Evolutionary conservation across 345 rosid genomes (phyloP).

Genomic region (Eucalyptus microcorys): DNA sequence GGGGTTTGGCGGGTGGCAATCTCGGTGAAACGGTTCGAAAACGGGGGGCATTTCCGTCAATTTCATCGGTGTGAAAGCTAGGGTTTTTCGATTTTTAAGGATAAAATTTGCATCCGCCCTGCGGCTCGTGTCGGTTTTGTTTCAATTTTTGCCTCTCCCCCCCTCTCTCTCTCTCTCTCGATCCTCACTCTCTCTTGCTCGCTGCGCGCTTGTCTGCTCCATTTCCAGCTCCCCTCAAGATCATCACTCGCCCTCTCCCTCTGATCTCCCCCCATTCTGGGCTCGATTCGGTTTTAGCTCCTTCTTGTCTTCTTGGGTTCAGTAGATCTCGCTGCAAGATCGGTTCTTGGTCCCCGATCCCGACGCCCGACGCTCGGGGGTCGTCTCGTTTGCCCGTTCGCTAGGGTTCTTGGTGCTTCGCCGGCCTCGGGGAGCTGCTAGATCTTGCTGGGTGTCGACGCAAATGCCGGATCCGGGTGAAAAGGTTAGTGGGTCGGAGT

Average conservation of each 20-base stretch:
- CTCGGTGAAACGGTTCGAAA: background rate
- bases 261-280: background rate
- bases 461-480: constrained; percentile 6
- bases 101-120: background rate
- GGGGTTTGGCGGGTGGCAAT: constrained; percentile 1
- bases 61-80: background rate
- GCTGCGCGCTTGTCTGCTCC: background rate
- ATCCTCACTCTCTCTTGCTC: background rate
- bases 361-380: background rate
- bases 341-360: background rate
- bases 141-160: background rate
- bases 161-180: background rate
- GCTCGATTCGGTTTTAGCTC: background rate
- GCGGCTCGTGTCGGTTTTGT: background rate
- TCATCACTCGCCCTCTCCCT: background rate
- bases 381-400: background rate
- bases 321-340: background rate
- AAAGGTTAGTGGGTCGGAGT: constrained; percentile 6
- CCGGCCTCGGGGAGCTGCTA: background rate
- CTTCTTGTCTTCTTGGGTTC: background rate
- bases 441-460: background rate
- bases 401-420: background rate
- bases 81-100: background rate
- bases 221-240: background rate
- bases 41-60: background rate